Evolutionary conservation across 139 green algal species (phyloP).

Genomic region (Diplosphaera chodatii): DNA sequence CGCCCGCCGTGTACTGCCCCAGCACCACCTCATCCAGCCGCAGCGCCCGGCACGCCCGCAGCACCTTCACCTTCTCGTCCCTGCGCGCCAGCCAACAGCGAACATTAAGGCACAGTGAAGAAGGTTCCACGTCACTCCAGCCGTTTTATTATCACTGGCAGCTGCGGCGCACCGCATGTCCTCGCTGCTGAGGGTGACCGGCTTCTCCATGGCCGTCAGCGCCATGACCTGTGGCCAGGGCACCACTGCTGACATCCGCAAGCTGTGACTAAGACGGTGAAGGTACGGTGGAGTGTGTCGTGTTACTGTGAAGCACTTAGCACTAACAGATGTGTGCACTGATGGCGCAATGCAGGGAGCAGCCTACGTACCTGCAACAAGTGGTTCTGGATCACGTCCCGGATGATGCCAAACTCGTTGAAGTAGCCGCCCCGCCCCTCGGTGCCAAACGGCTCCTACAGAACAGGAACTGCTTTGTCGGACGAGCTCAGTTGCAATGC

Average conservation of each 20-base stretch:
- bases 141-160: no score
- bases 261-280: no score
- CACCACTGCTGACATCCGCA: no score
- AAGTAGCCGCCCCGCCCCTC: constrained; percentile 95
- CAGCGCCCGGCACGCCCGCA: constrained; percentile 70
- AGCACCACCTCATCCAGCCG: constrained; percentile 63
- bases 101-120: no score
- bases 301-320: no score
- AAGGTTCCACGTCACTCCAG: no score
- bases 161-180: constrained; percentile 90
- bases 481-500: no score
- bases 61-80: constrained; percentile 50
- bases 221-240: constrained; percentile 71
- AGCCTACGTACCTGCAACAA: constrained; percentile 68
- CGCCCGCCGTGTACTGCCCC: constrained; percentile 81
- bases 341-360: no score
- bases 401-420: constrained; percentile 95
- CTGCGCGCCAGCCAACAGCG: no score
- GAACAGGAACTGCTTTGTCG: no score
- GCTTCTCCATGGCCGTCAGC: constrained; percentile 91
- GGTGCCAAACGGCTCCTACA: constrained; percentile 83
- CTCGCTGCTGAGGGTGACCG: constrained; percentile 75
- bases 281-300: no score
- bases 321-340: no score
- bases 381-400: constrained; percentile 95